Percentiles rank a stretch among this genome's conserved stretches.
phyloP scores from a whole-genome alignment of 2,329 filamentous ascomycete genomes.

The Calonectria montana region DNA sequence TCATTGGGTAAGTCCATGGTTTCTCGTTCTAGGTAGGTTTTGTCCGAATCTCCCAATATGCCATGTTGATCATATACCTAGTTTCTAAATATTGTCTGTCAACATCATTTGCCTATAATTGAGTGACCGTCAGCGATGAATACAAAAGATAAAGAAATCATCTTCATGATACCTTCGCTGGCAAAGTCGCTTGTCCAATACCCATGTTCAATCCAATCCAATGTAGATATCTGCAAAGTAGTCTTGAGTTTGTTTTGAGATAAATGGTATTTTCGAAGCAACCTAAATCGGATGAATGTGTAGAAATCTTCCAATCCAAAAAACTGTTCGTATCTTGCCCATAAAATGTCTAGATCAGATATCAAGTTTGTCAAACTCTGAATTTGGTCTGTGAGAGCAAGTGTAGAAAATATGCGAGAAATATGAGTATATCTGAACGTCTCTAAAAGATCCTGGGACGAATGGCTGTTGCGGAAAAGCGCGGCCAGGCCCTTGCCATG shows the following conservation, averaged over 20 bases:
- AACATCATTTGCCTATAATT: not conserved
- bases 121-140: not conserved
- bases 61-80: not conserved
- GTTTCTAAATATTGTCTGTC: not conserved
- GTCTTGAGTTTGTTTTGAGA: not conserved
- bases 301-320: not conserved
- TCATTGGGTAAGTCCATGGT: too few species aligned
- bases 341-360: not conserved
- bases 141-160: not conserved
- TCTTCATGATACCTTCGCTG: not conserved
- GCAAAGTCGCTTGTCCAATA: not conserved
- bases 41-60: not conserved
- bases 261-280: not conserved
- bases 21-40: not conserved
- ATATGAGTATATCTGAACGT: not conserved
- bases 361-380: not conserved
- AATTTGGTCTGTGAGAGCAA: not conserved
- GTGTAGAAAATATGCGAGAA: not conserved
- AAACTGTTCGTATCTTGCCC: not conserved
- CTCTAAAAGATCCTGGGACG: not conserved
- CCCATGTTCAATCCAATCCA: slow-evolving; percentile 11
- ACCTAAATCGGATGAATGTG: not conserved
- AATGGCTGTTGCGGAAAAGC: not conserved
- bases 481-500: not conserved
- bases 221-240: not conserved